Evolutionary conservation across 192 early-diverging fungal genomes (phyloP).

Genomic region (Powellomyces hirtus): DNA sequence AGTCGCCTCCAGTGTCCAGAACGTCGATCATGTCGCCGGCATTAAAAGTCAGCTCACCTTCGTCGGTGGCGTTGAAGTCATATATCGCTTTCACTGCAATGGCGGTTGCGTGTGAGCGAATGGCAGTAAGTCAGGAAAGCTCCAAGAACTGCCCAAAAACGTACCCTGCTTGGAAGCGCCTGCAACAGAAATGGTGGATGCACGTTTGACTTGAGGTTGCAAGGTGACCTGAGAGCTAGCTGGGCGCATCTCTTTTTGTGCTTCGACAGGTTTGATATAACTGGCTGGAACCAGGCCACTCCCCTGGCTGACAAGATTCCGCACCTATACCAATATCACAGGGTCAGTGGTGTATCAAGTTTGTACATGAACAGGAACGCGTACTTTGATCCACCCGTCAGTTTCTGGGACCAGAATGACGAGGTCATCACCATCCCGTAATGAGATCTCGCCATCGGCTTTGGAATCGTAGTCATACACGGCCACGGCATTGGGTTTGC

Average conservation of each 20-base stretch:
- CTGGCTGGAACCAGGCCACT: slow-evolving; percentile 39
- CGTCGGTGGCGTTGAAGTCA: slow-evolving; percentile 40
- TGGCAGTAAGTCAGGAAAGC: background rate
- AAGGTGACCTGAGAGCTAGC: background rate
- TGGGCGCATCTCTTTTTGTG: background rate
- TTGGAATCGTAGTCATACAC: slow-evolving; percentile 41
- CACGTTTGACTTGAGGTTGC: background rate
- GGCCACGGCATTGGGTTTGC: slow-evolving; percentile 26
- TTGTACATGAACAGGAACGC: too few species aligned
- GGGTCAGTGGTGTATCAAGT: background rate
- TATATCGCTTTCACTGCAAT: slow-evolving; percentile 22
- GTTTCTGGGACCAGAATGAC: slow-evolving; percentile 23
- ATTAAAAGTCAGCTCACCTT: slow-evolving; percentile 38
- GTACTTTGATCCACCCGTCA: slow-evolving; percentile 45
- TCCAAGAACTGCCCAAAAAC: too few species aligned
- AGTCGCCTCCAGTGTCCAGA: slow-evolving; percentile 20
- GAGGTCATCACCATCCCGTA: slow-evolving; percentile 43
- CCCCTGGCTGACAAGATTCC: slow-evolving; percentile 17
- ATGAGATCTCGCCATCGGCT: slow-evolving; percentile 33
- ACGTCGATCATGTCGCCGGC: slow-evolving; percentile 43
- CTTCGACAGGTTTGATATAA: slow-evolving; percentile 37
- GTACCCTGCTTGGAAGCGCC: background rate
- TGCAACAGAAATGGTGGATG: background rate
- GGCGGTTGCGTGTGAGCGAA: too few species aligned
- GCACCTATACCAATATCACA: slow-evolving; percentile 2